Base-by-base conservation (phyloP, 169 alveolate genomes). In the Cyclospora cayetanensis region DNA sequence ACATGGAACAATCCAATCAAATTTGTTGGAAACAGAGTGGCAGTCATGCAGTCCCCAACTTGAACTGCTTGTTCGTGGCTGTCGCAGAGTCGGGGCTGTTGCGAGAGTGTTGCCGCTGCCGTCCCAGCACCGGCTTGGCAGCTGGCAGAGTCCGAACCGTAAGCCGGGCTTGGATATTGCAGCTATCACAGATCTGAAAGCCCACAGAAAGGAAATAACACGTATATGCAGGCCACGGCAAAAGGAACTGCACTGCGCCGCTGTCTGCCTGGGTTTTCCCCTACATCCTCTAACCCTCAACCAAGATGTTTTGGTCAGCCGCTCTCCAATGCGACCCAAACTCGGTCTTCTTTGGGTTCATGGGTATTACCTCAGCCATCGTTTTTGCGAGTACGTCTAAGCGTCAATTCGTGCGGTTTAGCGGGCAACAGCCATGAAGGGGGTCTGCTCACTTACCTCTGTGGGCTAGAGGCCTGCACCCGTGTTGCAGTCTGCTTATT, bases 351-450 rank as follows among this genome's bases (percentile, higher is more conserved):
- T 99, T 98, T 95, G 99, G 99, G 88, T 98, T 97, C 93, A 98
- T 99, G 98, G 99, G 99, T 76, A 98, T 99, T 63, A 99, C 99
- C 60, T 94, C 98, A 39, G 99, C 99, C 93, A 96, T 98, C 91
- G 99, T 98, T 60, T 98, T 98, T 95, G 98, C 99, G 35, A 98
- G 99, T 97, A 96, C 90, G 94, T 80, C 34, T n/a, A 2, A 70
- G 41, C 60, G 34, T 74, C 22, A 50, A 18, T 2, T 2, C 27
- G 63, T 50, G 63, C 12, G 31, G 74, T 11, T 25, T 22, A 1
- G 1, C 25, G 60, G 60, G 60, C 20, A 22, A 22, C 60, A 15
- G 60, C 60, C 11, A 22, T 12, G 60, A 22, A 15, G 60, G 11
- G 20, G 60, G 60, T 12, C 60, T 46, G 60, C 60, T 46, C 60